These are phyloP conservation scores for Mycena rebaudengoi DNA, from an alignment of 768 basidiomycete genomes.

Conservation along the genomic window DNA sequence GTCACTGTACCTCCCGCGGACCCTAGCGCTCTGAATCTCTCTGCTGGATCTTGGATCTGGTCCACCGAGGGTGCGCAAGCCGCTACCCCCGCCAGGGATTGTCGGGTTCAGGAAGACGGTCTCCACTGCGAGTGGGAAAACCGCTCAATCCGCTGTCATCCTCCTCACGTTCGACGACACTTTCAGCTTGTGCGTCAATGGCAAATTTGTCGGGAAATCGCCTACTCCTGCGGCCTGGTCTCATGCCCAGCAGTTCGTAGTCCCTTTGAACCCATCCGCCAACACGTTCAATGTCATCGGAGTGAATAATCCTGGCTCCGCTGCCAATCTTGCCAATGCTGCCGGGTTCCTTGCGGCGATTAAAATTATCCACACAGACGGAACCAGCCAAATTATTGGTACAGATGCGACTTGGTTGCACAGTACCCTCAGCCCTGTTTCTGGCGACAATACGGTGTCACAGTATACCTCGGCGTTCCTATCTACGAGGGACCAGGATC, in stretches of 20 bases:
- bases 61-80: background rate
- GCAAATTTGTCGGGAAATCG: background rate
- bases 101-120: conserved; percentile 14
- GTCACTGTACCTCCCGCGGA: background rate
- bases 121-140: background rate
- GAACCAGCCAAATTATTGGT: conserved; percentile 3
- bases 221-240: background rate
- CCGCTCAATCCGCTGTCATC: background rate
- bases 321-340: background rate
- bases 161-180: conserved; percentile 3
- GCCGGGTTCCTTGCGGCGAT: conserved; percentile 12
- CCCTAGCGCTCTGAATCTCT: background rate
- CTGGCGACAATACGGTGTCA: background rate
- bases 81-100: background rate
- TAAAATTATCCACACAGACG: background rate
- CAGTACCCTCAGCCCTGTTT: background rate
- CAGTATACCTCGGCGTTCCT: background rate
- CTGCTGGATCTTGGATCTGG: conserved; percentile 12
- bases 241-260: conserved; percentile 3
- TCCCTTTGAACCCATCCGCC: background rate
- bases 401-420: conserved; percentile 19
- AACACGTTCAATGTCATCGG: conserved; percentile 10
- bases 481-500: background rate
- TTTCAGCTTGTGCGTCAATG: conserved; percentile 10
- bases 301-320: background rate